phyloP scores from a whole-genome alignment of 768 basidiomycete genomes.

The Leccinum imitatum region DNA sequence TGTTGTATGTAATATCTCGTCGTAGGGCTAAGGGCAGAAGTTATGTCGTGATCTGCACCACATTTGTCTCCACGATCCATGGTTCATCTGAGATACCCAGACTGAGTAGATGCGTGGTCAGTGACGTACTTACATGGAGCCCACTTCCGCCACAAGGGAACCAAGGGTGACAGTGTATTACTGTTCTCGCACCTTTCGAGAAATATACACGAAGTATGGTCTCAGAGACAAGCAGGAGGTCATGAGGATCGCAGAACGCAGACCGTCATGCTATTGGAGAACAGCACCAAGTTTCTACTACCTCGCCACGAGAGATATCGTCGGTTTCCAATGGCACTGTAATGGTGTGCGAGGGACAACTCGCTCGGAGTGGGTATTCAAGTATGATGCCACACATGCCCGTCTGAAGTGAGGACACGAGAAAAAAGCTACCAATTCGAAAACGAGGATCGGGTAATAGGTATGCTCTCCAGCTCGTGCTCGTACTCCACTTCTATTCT shows the following conservation, averaged over 20 bases:
- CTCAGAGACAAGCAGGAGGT: not conserved
- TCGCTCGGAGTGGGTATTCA: constrained; percentile 1
- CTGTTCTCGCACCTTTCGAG: not conserved
- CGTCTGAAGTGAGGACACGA: not conserved
- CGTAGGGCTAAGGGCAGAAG: not conserved
- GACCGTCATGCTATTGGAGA: not conserved
- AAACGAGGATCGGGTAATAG: constrained; percentile 50
- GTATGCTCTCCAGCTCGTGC: constrained; percentile 76
- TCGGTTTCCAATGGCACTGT: not conserved
- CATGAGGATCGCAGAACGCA: not conserved
- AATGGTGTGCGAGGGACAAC: not conserved
- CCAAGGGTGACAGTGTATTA: not conserved
- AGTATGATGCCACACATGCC: not conserved
- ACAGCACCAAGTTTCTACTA: not conserved
- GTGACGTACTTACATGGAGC: not conserved
- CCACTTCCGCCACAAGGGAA: not conserved
- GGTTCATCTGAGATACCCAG: not conserved
- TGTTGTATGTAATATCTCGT: not conserved
- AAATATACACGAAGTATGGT: too few relatives aligned
- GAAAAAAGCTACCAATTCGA: constrained; percentile 49
- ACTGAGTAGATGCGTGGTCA: not conserved
- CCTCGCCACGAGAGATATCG: not conserved
- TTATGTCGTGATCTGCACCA: not conserved
- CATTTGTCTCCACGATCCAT: not conserved
- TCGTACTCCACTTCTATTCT: constrained; percentile 97